Conservation (phyloP, 2,329 filamentous ascomycete genomes). For the Sclerotinia spermophila region DNA sequence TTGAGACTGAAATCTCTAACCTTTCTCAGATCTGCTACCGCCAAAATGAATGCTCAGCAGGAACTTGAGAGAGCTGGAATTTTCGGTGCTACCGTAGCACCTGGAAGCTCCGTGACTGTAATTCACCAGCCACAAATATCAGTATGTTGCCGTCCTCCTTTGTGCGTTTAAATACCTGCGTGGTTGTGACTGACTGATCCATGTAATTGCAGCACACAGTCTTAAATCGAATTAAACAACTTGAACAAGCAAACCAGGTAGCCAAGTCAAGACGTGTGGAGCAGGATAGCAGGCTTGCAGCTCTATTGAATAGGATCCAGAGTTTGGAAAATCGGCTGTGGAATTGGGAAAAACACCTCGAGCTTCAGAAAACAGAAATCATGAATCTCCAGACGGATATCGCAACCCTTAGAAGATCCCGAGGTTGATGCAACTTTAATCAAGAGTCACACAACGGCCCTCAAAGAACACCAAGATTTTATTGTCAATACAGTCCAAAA, state of each 20-base stretch:
- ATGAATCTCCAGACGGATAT: not conserved
- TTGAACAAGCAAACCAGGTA: not conserved
- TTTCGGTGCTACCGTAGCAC: not conserved
- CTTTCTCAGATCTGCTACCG: not conserved
- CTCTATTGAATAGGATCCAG: not conserved
- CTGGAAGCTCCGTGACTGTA: not conserved
- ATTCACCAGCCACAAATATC: not conserved
- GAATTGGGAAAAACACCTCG: not conserved
- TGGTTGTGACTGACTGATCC: not conserved
- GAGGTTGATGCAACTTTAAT: not conserved
- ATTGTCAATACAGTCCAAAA: not conserved
- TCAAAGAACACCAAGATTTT: not conserved
- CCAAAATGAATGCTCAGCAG: not conserved
- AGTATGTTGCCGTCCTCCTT: not conserved
- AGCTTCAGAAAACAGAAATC: not conserved
- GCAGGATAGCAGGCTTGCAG: not conserved
- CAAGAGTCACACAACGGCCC: too few species aligned
- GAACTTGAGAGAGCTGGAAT: not conserved
- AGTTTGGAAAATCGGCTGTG: not conserved
- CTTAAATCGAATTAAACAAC: not conserved
- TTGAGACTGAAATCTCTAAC: not conserved
- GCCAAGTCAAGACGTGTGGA: not conserved
- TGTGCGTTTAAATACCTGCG: too few species aligned
- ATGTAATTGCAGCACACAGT: not conserved
- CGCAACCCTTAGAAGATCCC: not conserved